Percentiles rank a stretch among this genome's conserved stretches.
Evolutionary conservation across 768 basidiomycete species (phyloP).

Genomic region (Chiua virens): DNA sequence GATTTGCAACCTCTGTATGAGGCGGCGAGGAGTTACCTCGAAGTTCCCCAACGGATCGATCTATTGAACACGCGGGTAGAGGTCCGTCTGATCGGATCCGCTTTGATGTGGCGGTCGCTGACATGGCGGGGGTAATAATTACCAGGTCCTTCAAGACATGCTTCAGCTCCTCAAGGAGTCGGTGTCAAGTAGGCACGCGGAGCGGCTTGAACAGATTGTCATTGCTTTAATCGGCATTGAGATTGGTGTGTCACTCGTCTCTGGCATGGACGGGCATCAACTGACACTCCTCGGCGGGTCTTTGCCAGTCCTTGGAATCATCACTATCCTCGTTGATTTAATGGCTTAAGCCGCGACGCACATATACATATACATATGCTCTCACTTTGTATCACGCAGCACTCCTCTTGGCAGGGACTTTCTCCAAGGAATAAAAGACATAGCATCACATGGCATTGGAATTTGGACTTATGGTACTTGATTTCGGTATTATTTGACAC

Average conservation of each 20-base stretch:
- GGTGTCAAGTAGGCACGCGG: slow-evolving; percentile 86
- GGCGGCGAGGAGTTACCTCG: slow-evolving; percentile 90
- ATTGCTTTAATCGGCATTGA: slow-evolving; percentile 89
- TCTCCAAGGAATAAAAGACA: slow-evolving; percentile 4
- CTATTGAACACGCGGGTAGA: slow-evolving; percentile 92
- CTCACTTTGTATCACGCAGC: slow-evolving; percentile 12
- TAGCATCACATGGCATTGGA: slow-evolving; percentile 1
- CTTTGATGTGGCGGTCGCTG: slow-evolving; percentile 1
- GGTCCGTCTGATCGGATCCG: slow-evolving; percentile 43
- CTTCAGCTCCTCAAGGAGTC: slow-evolving; percentile 92
- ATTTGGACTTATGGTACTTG: slow-evolving; percentile 3
- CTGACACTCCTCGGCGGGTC: not conserved
- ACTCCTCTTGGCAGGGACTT: not conserved
- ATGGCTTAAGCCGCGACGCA: slow-evolving; percentile 41
- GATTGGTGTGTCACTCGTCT: slow-evolving; percentile 53
- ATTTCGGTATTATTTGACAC: slow-evolving; percentile 2
- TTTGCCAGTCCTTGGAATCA: slow-evolving; percentile 74
- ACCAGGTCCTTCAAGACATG: slow-evolving; percentile 93
- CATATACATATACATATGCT: not conserved
- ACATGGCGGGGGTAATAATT: not conserved
- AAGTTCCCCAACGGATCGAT: slow-evolving; percentile 92
- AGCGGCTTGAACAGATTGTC: slow-evolving; percentile 90
- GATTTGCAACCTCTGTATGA: slow-evolving; percentile 95
- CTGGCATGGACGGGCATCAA: not conserved
- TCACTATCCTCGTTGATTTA: slow-evolving; percentile 88